Evolutionary conservation across 345 rosid genomes (phyloP).

Genomic region (Jatropha curcas): DNA sequence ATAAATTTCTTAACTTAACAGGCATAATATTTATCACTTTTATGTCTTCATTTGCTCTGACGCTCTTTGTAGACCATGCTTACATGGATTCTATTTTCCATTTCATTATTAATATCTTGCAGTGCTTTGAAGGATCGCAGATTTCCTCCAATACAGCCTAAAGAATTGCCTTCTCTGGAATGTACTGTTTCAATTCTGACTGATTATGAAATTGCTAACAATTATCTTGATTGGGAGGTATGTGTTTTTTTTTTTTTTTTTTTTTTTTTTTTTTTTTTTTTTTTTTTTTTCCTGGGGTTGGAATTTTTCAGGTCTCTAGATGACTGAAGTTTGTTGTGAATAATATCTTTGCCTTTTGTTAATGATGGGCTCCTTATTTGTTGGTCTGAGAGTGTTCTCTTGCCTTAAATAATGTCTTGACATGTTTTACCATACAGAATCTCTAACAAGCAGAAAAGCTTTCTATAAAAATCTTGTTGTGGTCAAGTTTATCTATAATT

Average conservation of each 20-base stretch:
- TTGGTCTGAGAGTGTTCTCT: neutral
- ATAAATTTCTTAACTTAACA: too few species aligned
- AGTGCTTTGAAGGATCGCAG: constrained; percentile 98
- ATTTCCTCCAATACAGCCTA: constrained; percentile 89
- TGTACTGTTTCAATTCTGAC: constrained; percentile 91
- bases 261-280: constrained; percentile 16
- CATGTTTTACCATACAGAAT: neutral
- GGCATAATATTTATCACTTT: neutral
- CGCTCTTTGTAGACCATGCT: neutral
- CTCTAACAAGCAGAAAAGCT: neutral
- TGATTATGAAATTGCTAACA: constrained; percentile 73
- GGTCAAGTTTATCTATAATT: too few species aligned
- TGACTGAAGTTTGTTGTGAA: neutral
- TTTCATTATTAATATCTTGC: constrained; percentile 26
- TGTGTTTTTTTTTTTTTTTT: constrained; percentile 22
- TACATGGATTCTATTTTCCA: neutral
- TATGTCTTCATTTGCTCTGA: neutral
- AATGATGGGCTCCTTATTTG: neutral
- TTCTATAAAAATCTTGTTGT: neutral
- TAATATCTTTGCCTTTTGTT: neutral
- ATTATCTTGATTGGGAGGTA: constrained; percentile 98
- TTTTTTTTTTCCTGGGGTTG: constrained; percentile 14
- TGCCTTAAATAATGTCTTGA: neutral
- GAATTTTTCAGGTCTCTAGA: constrained; percentile 4
- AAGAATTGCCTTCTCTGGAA: constrained; percentile 84